Conservation (phyloP, 495 filamentous ascomycete genomes). For the Penicillium malachiteum region DNA sequence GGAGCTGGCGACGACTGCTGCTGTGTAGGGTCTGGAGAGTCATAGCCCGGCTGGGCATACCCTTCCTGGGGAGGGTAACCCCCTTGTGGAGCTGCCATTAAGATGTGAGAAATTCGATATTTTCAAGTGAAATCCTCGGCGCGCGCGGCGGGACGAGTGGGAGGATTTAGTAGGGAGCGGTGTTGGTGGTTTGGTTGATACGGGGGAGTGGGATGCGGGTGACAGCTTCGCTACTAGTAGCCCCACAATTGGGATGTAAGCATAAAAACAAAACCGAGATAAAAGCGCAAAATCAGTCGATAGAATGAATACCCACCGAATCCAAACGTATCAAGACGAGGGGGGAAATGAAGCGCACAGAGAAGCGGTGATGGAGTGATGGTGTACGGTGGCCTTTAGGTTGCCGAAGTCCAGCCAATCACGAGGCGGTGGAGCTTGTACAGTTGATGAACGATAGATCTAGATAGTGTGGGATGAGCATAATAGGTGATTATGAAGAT, state of each 20-base stretch:
- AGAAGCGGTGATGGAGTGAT: conserved; percentile 30
- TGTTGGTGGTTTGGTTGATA: conserved; percentile 14
- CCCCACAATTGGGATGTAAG: conserved; percentile 28
- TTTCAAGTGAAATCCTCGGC: conserved; percentile 3
- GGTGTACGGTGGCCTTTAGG: conserved; percentile 44
- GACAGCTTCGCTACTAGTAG: conserved; percentile 32
- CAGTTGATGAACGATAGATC: neutral
- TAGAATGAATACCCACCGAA: neutral
- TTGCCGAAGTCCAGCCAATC: conserved; percentile 40
- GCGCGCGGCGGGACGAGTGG: conserved; percentile 1
- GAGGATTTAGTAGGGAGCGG: conserved; percentile 9
- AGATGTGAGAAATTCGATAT: conserved; percentile 16
- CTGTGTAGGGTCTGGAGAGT: conserved; percentile 37
- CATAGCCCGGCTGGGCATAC: conserved; percentile 51
- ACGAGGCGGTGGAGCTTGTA: conserved; percentile 16
- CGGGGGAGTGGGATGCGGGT: conserved; percentile 20
- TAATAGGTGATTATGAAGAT: too few species aligned
- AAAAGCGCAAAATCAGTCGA: neutral
- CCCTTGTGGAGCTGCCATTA: conserved; percentile 62
- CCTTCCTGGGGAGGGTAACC: conserved; percentile 59
- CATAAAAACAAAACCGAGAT: conserved; percentile 1
- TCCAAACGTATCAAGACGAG: conserved; percentile 11
- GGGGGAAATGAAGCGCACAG: conserved; percentile 12
- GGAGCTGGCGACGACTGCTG: conserved; percentile 25
- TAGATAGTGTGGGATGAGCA: too few species aligned